A percentile compares a stretch with the other conserved stretches of the same genome.
phyloP scores from a whole-genome alignment of 2,329 filamentous ascomycete genomes.

The Pseudocercospora fuligena region DNA sequence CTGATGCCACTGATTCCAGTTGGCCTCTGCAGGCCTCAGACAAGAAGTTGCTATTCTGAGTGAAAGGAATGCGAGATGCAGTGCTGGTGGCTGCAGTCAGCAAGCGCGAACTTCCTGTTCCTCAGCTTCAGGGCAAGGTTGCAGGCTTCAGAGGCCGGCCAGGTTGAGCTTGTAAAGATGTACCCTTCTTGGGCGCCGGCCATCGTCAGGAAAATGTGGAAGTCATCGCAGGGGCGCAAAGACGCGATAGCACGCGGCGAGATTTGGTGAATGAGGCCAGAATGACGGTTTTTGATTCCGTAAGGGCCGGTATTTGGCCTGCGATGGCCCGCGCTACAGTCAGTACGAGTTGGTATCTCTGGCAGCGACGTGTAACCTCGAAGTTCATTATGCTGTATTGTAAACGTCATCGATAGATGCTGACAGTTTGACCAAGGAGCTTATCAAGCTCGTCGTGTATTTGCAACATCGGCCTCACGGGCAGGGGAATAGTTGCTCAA shows the following conservation, averaged over 20 bases:
- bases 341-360: not conserved
- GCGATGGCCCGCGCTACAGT: constrained; percentile 1
- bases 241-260: not conserved
- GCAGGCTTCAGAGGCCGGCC: not conserved
- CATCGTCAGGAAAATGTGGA: not conserved
- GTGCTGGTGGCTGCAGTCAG: not conserved
- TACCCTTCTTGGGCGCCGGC: not conserved
- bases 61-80: not conserved
- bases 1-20: not conserved
- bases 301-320: constrained; percentile 9
- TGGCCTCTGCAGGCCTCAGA: not conserved
- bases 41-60: not conserved
- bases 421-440: not conserved
- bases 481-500: not conserved
- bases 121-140: constrained; percentile 1
- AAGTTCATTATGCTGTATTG: not conserved
- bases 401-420: constrained; percentile 9
- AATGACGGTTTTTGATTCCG: not conserved
- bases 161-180: not conserved
- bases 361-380: not conserved
- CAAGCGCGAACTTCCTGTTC: constrained; percentile 7
- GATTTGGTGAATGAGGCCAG: not conserved
- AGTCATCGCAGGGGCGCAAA: not conserved
- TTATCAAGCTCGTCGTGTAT: not conserved
- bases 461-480: not conserved